Evolutionary conservation across 169 alveolate genomes (phyloP), one percentile per base, ranked within the genome.

Genomic region (Plasmodium malariae): DNA sequence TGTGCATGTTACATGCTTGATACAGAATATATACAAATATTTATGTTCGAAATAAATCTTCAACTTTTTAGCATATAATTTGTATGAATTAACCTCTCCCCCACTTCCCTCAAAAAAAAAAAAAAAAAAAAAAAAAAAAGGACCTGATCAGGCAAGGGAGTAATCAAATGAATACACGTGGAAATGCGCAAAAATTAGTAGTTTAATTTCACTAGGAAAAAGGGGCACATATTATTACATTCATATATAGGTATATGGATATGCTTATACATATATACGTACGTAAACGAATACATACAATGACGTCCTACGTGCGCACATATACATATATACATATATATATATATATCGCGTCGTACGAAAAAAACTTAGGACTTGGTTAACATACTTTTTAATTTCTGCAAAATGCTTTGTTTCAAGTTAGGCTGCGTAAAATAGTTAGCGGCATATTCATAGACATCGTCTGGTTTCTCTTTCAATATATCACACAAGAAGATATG

Each of bases 401-500:
- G 32, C n/a, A 68, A 26, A 9, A 76, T 49, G 54, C 21, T 54
- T 21, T 40, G 60, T 36, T 65, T 62, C 34, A 76, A 54, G 37
- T 76, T 34, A 0, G 88, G 76, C 32, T 76, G 65, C 12, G 88
- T 76, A 54, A 76, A 76, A 49, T 76, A 76, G 36, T 51, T 43
- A 19, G 88, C 74, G 3, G 88, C 67, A 65, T 60, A 76, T 24
- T 76, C 88, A 45, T 76, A 76, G 11, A 76, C 63, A 49, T 76
- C 51, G n/a, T 48, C 74, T 24, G 88, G 88, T 49, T 76, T 76
- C 21, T 76, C 76, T 65, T 49, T 76, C n/a, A 76, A 65, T 32
- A 76, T 17, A 34, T 76, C 88, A 1, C 54, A 76, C 51, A 76
- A 30, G 62, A 76, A 76, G 12, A 76, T 76, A 17, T 76, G 76